These are phyloP conservation scores for Stemphylium beticola DNA, from an alignment of 2,329 filamentous ascomycete genomes.

Conservation along the genomic window DNA sequence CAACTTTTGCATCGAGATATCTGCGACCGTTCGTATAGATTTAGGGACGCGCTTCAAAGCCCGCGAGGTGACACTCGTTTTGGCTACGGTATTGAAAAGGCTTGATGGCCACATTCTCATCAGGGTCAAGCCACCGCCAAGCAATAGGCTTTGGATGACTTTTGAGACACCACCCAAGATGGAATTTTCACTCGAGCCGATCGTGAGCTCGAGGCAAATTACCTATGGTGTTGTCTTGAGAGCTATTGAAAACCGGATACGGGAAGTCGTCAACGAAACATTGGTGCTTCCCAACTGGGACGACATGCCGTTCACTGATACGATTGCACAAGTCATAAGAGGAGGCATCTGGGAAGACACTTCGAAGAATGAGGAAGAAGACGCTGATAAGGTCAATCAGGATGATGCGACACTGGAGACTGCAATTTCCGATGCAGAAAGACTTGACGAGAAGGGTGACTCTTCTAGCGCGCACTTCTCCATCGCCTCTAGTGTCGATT, in stretches of 20 bases:
- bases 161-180: constrained; percentile 95
- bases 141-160: constrained; percentile 93
- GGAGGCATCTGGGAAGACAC: constrained; percentile 77
- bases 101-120: constrained; percentile 85
- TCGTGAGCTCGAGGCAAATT: constrained; percentile 93
- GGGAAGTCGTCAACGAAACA: constrained; percentile 91
- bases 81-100: constrained; percentile 84
- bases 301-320: constrained; percentile 88
- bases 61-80: constrained; percentile 84
- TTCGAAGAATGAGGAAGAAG: constrained; percentile 19
- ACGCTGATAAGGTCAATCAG: constrained; percentile 18
- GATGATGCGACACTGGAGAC: constrained; percentile 21
- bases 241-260: constrained; percentile 92
- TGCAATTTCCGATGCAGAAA: constrained; percentile 25
- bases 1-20: constrained; percentile 86
- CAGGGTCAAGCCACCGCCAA: constrained; percentile 91
- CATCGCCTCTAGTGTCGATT: constrained; percentile 28
- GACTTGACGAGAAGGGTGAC: constrained; percentile 28
- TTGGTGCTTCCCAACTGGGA: constrained; percentile 95
- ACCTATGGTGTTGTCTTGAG: constrained; percentile 91
- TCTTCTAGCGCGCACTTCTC: constrained; percentile 29
- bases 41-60: constrained; percentile 87
- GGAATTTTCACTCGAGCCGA: constrained; percentile 91
- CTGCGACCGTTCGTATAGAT: constrained; percentile 91
- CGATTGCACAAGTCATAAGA: constrained; percentile 75